Evolutionary conservation across 192 early-diverging fungal genomes (phyloP), one percentile per base, ranked within the genome.

Genomic region (Backusella westeae): DNA sequence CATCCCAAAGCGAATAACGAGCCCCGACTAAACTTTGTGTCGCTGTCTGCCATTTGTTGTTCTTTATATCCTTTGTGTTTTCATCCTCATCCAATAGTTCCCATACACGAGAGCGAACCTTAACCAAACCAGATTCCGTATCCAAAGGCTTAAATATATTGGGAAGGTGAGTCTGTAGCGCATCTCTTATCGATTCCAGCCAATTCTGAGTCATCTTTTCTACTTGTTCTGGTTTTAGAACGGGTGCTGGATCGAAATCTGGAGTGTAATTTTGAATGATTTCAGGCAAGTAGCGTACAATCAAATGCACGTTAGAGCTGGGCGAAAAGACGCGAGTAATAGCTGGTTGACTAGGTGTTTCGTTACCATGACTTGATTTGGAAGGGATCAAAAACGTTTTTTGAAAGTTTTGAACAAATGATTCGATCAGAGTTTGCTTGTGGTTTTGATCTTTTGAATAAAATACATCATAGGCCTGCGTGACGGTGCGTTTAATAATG

Each of bases 231-330:
- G 73, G 78, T 32, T 83, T 73, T 44, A 86, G 84, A 10, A 52
- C 21, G 34, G 81, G 82, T 1, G 74, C 67, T 2, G 74, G 35
- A 0, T 81, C 80, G 17, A 87, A 74, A 21, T 78, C 78, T 12
- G 89, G 89, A 2, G 87, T 86, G 67, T 83, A 88, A 12, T 84
- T 85, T 67, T 87, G 89, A 69, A 90, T 77, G 0, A 82, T 73
- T 49, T 87, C 86, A 14, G 89, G 89, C 0, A 90, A 83, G 75
- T 90, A 86, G 7, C 89, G 84, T 9, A 87, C 78, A 21, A 90
- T 77, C 12, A 90, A 78, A 71, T 90, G 86, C 29, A 87, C 84
- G 68, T 90, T 88, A 10, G 86, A 83, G 19, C 82, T 85, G 21
- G 87, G 84, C 1, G 89, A 86, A 72, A 88, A 90, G 53, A 90